Conservation (phyloP, 2,329 filamentous ascomycete genomes). For the Talaromyces sp. region DNA sequence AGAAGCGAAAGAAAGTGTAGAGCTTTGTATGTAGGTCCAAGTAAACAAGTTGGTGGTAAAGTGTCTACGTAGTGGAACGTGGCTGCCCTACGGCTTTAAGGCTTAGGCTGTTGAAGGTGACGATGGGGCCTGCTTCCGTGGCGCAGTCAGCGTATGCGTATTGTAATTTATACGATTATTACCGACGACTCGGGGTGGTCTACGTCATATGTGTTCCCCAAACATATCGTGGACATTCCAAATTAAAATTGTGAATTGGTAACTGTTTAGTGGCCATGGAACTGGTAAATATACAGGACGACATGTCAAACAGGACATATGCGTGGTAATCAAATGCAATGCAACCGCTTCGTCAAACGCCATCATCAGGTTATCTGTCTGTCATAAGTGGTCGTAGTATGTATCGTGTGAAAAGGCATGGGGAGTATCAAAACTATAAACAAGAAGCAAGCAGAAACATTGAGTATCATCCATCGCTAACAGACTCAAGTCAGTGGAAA, state of each 20-base stretch:
- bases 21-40: neutral
- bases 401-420: neutral
- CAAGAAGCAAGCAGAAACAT: neutral
- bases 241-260: neutral
- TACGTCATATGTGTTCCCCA: neutral
- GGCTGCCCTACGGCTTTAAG: neutral
- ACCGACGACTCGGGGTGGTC: neutral
- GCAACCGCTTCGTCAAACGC: neutral
- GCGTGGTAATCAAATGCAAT: neutral
- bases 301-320: neutral
- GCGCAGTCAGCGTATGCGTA: neutral
- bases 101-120: neutral
- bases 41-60: neutral
- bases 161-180: neutral
- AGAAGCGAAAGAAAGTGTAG: neutral
- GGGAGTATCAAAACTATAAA: neutral
- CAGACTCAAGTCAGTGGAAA: neutral
- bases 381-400: neutral
- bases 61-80: neutral
- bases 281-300: neutral
- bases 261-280: neutral
- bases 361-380: neutral
- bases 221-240: neutral
- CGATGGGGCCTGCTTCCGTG: neutral
- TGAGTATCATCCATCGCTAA: neutral